These are phyloP conservation scores for Juglanconis oblonga DNA, from an alignment of 2,329 filamentous ascomycete genomes.

Conservation along the genomic window DNA sequence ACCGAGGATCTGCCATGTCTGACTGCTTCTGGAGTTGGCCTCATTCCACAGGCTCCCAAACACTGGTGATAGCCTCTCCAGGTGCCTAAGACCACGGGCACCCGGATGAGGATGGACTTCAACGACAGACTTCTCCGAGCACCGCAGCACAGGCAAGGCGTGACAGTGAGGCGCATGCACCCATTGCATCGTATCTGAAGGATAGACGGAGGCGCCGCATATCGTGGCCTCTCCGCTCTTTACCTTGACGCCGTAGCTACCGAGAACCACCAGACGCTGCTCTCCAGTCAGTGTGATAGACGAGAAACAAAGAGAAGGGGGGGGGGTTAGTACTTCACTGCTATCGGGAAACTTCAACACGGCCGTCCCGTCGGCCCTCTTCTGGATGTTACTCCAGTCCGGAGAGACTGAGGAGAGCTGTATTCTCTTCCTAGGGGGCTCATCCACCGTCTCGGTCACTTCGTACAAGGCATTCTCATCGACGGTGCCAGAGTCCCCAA, in stretches of 20 bases:
- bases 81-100: constrained; percentile 44
- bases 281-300: constrained; percentile 16
- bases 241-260: constrained; percentile 65
- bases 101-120: constrained; percentile 55
- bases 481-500: constrained; percentile 11
- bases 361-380: constrained; percentile 36
- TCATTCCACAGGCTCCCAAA: constrained; percentile 67
- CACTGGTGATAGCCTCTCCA: constrained; percentile 62
- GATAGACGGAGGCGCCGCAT: constrained; percentile 59
- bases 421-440: constrained; percentile 19
- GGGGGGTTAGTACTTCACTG: constrained; percentile 39
- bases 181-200: constrained; percentile 46
- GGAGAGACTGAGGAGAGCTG: constrained; percentile 46
- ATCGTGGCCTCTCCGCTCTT: constrained; percentile 61
- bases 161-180: constrained; percentile 67
- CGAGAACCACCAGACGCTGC: constrained; percentile 61
- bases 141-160: constrained; percentile 65
- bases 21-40: constrained; percentile 4
- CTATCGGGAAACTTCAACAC: constrained; percentile 42
- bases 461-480: constrained; percentile 9
- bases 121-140: constrained; percentile 45
- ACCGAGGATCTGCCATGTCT: constrained; percentile 33
- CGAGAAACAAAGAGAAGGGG: not conserved
- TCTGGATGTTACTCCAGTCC: constrained; percentile 41
- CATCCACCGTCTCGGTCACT: constrained; percentile 23